These are phyloP conservation scores for Phytopythium vexans DNA, from an alignment of 352 stramenopile species.

Conservation along the genomic window DNA sequence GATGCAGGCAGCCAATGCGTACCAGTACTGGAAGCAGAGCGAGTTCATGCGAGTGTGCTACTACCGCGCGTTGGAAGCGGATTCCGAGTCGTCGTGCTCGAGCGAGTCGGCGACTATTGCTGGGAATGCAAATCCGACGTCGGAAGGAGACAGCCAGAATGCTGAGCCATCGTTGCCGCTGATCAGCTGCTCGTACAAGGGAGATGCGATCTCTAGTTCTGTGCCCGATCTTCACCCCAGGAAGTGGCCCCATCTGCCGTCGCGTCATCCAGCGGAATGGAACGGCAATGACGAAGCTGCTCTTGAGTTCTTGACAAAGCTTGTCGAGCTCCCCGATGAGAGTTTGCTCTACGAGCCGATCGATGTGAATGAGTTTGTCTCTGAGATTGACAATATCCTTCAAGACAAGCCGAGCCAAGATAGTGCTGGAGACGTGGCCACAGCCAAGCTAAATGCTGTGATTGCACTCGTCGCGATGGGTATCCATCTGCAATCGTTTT, in stretches of 20 bases:
- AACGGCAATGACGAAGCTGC: conserved; percentile 25
- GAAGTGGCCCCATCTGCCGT: conserved; percentile 71
- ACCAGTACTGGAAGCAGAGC: conserved; percentile 53
- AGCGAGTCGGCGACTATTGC: too few species aligned
- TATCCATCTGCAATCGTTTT: conserved; percentile 66
- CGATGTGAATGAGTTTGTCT: conserved; percentile 40
- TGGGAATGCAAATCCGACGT: too few species aligned
- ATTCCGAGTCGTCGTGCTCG: conserved; percentile 13
- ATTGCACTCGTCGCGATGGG: conserved; percentile 28
- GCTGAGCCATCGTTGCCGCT: conserved; percentile 5
- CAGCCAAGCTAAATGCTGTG: too few species aligned
- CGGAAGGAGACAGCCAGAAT: too few species aligned
- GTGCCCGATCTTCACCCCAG: conserved; percentile 42
- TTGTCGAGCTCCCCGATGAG: conserved; percentile 46
- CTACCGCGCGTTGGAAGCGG: conserved; percentile 38
- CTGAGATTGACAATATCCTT: conserved; percentile 8
- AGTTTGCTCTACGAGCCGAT: conserved; percentile 73
- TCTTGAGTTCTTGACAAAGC: conserved; percentile 43
- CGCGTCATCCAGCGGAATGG: conserved; percentile 51
- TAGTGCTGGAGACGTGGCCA: too few species aligned
- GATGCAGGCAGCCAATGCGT: conserved; percentile 38
- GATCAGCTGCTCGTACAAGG: conserved; percentile 23
- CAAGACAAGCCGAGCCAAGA: too few species aligned
- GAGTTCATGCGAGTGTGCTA: conserved; percentile 70
- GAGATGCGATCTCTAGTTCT: conserved; percentile 39